Evolutionary conservation across 2,329 filamentous ascomycete genomes (phyloP).

Genomic region (Bipolaris gigantea): DNA sequence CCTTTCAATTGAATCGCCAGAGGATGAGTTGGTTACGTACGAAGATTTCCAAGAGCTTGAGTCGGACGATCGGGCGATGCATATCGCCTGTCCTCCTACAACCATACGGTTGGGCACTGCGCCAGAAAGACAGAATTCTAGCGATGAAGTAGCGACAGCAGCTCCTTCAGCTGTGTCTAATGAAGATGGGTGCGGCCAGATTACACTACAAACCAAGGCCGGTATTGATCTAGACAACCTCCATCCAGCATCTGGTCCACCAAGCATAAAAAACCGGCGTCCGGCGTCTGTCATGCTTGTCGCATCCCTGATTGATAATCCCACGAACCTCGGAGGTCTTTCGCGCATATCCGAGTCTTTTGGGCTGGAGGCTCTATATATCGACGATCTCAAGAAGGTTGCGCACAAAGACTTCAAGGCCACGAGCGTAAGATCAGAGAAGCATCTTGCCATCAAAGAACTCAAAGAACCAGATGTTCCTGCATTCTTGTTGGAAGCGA

Average conservation of each 20-base stretch:
- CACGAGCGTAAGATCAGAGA: conserved; percentile 54
- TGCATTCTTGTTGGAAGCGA: conserved; percentile 46
- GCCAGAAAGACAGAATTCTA: not conserved
- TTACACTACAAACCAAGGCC: conserved; percentile 57
- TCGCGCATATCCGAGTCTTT: conserved; percentile 57
- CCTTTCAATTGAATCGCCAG: conserved; percentile 48
- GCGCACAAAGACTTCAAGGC: conserved; percentile 54
- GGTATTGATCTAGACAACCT: conserved; percentile 46
- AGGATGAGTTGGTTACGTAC: conserved; percentile 40
- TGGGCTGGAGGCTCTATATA: conserved; percentile 51
- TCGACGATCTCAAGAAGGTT: conserved; percentile 47
- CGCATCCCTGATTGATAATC: conserved; percentile 55
- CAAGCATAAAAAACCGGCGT: conserved; percentile 22
- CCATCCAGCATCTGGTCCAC: conserved; percentile 22
- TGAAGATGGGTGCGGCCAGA: conserved; percentile 6
- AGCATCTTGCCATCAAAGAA: conserved; percentile 52
- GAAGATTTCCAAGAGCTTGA: conserved; percentile 48
- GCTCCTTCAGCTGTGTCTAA: not conserved
- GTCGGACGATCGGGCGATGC: conserved; percentile 21
- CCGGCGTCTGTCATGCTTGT: conserved; percentile 50
- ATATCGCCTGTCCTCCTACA: conserved; percentile 18
- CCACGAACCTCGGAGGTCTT: conserved; percentile 55
- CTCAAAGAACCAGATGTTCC: conserved; percentile 37
- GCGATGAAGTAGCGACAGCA: not conserved
- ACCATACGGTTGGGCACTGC: conserved; percentile 16